These are phyloP conservation scores for Liquidambar formosana DNA, from an alignment of 164 flowering plant species.

Conservation along the genomic window DNA sequence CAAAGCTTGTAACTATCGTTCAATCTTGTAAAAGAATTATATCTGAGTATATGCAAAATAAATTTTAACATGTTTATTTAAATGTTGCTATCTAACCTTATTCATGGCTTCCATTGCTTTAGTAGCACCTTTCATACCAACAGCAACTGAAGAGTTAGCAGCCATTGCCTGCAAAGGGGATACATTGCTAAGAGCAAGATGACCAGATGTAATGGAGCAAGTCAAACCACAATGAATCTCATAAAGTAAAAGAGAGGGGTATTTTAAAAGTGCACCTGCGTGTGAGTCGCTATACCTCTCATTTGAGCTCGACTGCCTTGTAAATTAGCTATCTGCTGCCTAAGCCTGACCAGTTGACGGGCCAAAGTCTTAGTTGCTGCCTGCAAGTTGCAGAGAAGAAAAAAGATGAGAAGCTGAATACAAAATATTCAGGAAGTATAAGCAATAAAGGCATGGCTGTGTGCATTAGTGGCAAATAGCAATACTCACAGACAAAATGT, in stretches of 20 bases:
- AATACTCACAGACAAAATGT: no score
- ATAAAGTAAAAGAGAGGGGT: slow-evolving; percentile 6
- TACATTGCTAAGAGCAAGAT: slow-evolving; percentile 5
- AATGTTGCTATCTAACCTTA: slow-evolving; percentile 52
- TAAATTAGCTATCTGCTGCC: slow-evolving; percentile 85
- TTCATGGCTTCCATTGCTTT: slow-evolving; percentile 93
- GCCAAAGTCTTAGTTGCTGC: slow-evolving; percentile 87
- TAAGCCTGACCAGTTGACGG: slow-evolving; percentile 83
- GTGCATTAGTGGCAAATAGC: no score
- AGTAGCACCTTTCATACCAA: slow-evolving; percentile 87
- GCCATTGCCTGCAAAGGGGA: slow-evolving; percentile 66
- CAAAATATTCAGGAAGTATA: not conserved
- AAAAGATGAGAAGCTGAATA: not conserved
- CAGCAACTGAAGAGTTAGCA: slow-evolving; percentile 84
- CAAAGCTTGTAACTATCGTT: not conserved
- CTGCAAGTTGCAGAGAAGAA: slow-evolving; percentile 36
- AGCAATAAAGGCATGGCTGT: no score
- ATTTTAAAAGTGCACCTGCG: slow-evolving; percentile 54
- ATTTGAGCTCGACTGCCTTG: slow-evolving; percentile 96
- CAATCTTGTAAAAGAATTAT: not conserved
- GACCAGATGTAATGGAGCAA: not conserved
- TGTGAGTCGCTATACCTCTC: slow-evolving; percentile 90
- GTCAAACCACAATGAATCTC: not conserved
- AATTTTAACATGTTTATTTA: not conserved
- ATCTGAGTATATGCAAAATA: not conserved